Conservation (phyloP, 2,329 filamentous ascomycete species). For the Fusarium oxysporum region DNA sequence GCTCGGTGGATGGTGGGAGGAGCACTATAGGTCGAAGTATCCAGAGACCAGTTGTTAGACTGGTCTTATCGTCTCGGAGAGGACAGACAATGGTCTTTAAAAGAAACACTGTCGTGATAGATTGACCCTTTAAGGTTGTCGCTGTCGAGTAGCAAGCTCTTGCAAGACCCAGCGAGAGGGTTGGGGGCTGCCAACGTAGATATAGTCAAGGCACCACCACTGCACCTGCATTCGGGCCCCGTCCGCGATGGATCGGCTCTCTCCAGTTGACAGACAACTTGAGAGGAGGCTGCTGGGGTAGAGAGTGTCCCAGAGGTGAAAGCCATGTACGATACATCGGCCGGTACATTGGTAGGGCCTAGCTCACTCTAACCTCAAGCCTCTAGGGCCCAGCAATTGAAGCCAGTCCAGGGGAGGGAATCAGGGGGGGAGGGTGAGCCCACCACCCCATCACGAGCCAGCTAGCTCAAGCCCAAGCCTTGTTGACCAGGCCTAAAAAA, state of each 20-base stretch:
- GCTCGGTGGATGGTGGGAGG: not conserved
- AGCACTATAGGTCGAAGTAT: conserved; percentile 12
- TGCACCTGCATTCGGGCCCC: conserved; percentile 44
- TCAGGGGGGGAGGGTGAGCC: conserved; percentile 23
- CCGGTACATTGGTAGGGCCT: conserved; percentile 37
- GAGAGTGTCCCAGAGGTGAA: conserved; percentile 11
- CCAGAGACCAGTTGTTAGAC: conserved; percentile 18
- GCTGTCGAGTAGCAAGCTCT: conserved; percentile 39
- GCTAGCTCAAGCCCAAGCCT: conserved; percentile 31
- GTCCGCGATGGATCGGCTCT: conserved; percentile 43
- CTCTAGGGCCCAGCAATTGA: conserved; percentile 28
- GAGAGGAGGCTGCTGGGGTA: conserved; percentile 37
- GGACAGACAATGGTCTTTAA: conserved; percentile 20
- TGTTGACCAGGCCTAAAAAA: conserved; percentile 9
- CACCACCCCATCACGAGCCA: conserved; percentile 33
- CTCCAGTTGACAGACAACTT: conserved; percentile 36
- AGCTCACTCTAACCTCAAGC: conserved; percentile 4
- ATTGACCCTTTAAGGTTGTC: conserved; percentile 17
- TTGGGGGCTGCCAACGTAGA: conserved; percentile 44
- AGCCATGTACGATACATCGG: conserved; percentile 33
- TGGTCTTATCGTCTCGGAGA: conserved; percentile 15
- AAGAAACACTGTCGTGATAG: conserved; percentile 18
- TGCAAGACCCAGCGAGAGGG: conserved; percentile 30
- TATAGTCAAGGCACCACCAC: conserved; percentile 47
- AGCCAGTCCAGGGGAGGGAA: conserved; percentile 27